Evolutionary conservation across 805 yeast species (phyloP).

Genomic region (Hanseniaspora pseudoguilliermondii): DNA sequence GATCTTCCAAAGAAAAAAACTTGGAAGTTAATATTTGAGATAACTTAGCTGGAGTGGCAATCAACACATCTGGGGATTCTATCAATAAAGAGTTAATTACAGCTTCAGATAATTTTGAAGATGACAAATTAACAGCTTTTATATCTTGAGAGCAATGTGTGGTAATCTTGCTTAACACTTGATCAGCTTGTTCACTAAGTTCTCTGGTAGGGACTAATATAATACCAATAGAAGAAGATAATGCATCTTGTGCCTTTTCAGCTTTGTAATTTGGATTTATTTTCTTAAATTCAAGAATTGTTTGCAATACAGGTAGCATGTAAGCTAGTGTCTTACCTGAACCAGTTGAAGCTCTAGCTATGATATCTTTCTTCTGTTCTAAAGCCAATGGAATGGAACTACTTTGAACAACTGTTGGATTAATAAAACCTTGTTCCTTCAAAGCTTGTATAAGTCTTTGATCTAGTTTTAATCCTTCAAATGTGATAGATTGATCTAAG

Average conservation of each 20-base stretch:
- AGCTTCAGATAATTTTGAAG: slow-evolving; percentile 49
- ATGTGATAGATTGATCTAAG: slow-evolving; percentile 55
- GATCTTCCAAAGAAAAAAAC: slow-evolving; percentile 38
- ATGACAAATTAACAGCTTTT: slow-evolving; percentile 48
- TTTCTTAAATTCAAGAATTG: slow-evolving; percentile 39
- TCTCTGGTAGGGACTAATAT: slow-evolving; percentile 89
- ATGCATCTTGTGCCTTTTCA: slow-evolving; percentile 14
- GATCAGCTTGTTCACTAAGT: slow-evolving; percentile 69
- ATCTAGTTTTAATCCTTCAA: slow-evolving; percentile 71
- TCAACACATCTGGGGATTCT: slow-evolving; percentile 66
- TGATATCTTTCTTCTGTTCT: slow-evolving; percentile 78
- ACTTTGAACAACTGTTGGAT: slow-evolving; percentile 84
- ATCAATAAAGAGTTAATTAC: slow-evolving; percentile 58
- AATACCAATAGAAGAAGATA: slow-evolving; percentile 39
- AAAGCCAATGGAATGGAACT: slow-evolving; percentile 86
- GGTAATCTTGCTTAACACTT: slow-evolving; percentile 55
- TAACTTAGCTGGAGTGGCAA: slow-evolving; percentile 79
- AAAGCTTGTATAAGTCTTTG: slow-evolving; percentile 75
- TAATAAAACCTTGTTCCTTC: slow-evolving; percentile 60
- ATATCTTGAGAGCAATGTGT: slow-evolving; percentile 59
- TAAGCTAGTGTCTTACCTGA: slow-evolving; percentile 93
- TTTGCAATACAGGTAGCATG: slow-evolving; percentile 72
- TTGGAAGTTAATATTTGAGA: slow-evolving; percentile 36
- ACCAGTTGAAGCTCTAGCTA: slow-evolving; percentile 91
- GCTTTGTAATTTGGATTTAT: slow-evolving; percentile 21